A percentile compares a stretch with the other conserved stretches of the same genome.
These are phyloP conservation scores for Candida jianshihensis DNA, from an alignment of 805 yeast species.

Conservation along the genomic window DNA sequence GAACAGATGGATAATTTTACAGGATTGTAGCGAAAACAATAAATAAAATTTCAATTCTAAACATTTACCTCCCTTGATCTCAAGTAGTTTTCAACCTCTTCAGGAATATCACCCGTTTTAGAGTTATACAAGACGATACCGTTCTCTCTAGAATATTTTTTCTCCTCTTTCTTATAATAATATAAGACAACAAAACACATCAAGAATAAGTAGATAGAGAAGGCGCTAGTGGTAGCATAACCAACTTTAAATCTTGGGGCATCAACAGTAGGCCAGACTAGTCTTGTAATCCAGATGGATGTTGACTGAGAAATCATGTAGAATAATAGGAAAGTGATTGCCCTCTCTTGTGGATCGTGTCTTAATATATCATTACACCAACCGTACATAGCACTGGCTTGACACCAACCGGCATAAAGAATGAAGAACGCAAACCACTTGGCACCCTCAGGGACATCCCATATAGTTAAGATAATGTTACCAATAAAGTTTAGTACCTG, in stretches of 20 bases:
- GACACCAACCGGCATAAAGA: slow-evolving; percentile 55
- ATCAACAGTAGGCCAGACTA: slow-evolving; percentile 33
- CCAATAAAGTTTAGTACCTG: slow-evolving; percentile 47
- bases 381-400: slow-evolving; percentile 50
- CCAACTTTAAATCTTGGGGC: slow-evolving; percentile 51
- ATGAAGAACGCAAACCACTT: slow-evolving; percentile 56
- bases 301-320: slow-evolving; percentile 45
- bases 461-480: slow-evolving; percentile 44
- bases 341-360: slow-evolving; percentile 43
- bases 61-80: neutral
- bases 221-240: slow-evolving; percentile 33
- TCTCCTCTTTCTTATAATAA: slow-evolving; percentile 34
- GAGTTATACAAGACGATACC: slow-evolving; percentile 22
- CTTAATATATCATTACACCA: slow-evolving; percentile 55
- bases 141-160: slow-evolving; percentile 26
- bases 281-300: slow-evolving; percentile 42
- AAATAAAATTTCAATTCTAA: neutral
- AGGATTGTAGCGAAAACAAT: too few species aligned
- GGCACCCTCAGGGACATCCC: slow-evolving; percentile 47
- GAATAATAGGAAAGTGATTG: slow-evolving; percentile 42
- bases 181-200: slow-evolving; percentile 18
- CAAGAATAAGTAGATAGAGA: slow-evolving; percentile 17
- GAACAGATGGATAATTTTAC: slow-evolving; percentile 34
- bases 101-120: neutral
- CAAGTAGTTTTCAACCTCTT: neutral